Percentiles rank a stretch among this genome's conserved stretches.
These are phyloP conservation scores for Aspergillus candidus DNA, from an alignment of 2,329 filamentous ascomycete species.

Conservation along the genomic window DNA sequence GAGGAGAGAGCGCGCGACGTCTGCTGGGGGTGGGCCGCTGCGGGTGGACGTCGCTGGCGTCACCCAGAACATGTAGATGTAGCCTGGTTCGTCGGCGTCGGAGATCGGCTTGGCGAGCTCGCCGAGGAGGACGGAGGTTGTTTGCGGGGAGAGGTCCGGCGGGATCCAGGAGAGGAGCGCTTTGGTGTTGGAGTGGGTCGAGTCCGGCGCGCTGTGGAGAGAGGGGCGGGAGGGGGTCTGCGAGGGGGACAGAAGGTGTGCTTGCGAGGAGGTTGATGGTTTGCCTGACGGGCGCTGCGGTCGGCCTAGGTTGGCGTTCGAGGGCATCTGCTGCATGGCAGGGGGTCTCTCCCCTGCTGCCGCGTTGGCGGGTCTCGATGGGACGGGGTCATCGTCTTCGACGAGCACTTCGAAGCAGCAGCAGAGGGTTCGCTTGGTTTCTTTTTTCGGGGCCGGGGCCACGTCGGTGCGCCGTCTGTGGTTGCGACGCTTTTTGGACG, in stretches of 20 bases:
- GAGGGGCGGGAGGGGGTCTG: conserved; percentile 1
- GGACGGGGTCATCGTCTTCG: conserved; percentile 23
- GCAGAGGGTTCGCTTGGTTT: conserved; percentile 22
- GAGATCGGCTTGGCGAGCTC: conserved; percentile 75
- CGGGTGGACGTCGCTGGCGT: conserved; percentile 57
- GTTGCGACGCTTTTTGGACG: conserved; percentile 5
- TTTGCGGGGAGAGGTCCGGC: conserved; percentile 57
- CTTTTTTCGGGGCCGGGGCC: conserved; percentile 10
- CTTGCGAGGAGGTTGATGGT: conserved; percentile 1
- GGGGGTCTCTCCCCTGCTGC: conserved; percentile 8
- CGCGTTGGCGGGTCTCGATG: conserved; percentile 16
- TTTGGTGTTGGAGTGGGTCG: conserved; percentile 34
- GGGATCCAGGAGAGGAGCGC: conserved; percentile 64
- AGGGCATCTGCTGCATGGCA: conserved; percentile 9
- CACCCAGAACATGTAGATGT: conserved; percentile 99
- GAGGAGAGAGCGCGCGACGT: conserved; percentile 55
- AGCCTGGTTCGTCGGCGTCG: conserved; percentile 70
- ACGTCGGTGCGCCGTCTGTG: conserved; percentile 6
- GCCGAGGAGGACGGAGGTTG: conserved; percentile 62
- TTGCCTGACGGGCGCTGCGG: not conserved
- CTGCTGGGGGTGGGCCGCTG: conserved; percentile 48
- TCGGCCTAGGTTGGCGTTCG: not conserved
- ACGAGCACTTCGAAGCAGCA: conserved; percentile 30
- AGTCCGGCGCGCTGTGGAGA: not conserved
- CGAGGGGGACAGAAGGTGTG: conserved; percentile 1